Base-by-base conservation (phyloP, 345 rosid genomes). In the Acer saccharum region DNA sequence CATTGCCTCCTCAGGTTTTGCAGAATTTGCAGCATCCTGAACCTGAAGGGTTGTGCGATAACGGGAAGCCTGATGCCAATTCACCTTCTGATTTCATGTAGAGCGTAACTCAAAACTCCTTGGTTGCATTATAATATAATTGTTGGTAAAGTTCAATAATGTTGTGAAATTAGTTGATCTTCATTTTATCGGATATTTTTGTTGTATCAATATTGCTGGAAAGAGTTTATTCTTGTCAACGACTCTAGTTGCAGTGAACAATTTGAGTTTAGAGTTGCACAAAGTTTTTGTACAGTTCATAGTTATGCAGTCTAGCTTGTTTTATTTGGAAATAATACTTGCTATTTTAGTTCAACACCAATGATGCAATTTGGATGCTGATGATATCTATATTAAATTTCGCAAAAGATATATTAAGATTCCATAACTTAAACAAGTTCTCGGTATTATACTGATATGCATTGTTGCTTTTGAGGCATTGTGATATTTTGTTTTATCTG, bases 61-160 rank as follows among this genome's bases (percentile, higher is more conserved):
- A 77, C 69, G 91, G 69, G 65, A 90, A 92, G 87, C 91, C 92
- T 10, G 94, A 87, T 76, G 72, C 84, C 54, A 88, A 82, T 87
- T 92, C 97, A 0, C 97, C 94, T 79, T 87, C 97, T 13, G 94
- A 92, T 64, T 92, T 90, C 85, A 58, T 91, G 70, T 91, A 81
- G 75, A 63, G 67, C 35, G 72, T 78, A 54, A 78, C 65, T 78
- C 67, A 2, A 58, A 57, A 20, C 74, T 41, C 25, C 54, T 52
- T 14, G 10, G 18, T 52, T 12, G 3, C 25, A 11, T 10, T 46
- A 46, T 46, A 46, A 50, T 73, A 61, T 62, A 63, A 13, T 73
- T 60, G 12, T 23, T 8, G 32, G 39, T 62, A 43, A 74, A 64
- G 69, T 27, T 63, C 61, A 44, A 11, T 14, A 3, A 17, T 25